Evolutionary conservation across 2,329 filamentous ascomycete genomes (phyloP).

Genomic region (Trichoderma sp.): DNA sequence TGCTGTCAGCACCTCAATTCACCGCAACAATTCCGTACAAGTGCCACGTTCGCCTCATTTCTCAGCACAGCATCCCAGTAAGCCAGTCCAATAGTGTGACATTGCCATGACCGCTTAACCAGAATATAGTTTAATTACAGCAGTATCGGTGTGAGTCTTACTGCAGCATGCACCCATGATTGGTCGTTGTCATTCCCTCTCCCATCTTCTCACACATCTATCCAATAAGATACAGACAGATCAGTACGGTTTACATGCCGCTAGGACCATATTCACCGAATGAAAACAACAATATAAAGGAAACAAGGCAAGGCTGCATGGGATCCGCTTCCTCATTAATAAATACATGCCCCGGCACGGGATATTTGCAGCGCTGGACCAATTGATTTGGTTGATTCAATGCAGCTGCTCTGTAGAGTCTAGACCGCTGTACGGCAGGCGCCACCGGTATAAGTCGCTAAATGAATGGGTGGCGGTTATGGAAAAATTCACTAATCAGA

Average conservation of each 20-base stretch:
- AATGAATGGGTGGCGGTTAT: neutral
- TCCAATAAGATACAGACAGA: neutral
- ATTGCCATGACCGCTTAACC: slow-evolving; percentile 5
- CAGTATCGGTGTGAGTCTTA: slow-evolving; percentile 16
- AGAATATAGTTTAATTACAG: neutral
- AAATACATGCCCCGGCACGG: neutral
- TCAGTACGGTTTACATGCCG: neutral
- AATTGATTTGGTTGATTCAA: neutral
- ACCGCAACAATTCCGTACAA: neutral
- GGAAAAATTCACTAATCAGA: neutral
- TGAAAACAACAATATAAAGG: neutral
- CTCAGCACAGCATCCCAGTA: neutral
- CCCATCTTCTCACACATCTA: neutral
- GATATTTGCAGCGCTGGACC: neutral
- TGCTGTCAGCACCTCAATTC: neutral
- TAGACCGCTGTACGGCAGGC: slow-evolving; percentile 11
- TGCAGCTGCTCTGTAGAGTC: neutral
- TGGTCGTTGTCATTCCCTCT: neutral
- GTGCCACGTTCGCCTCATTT: slow-evolving; percentile 1
- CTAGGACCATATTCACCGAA: neutral
- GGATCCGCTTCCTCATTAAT: neutral
- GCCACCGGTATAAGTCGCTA: neutral
- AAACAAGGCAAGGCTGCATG: neutral
- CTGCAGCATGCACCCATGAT: slow-evolving; percentile 12
- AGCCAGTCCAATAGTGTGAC: neutral